These are phyloP conservation scores for Domatiomyces globalis DNA, from an alignment of 2,329 filamentous ascomycete species.

Conservation along the genomic window DNA sequence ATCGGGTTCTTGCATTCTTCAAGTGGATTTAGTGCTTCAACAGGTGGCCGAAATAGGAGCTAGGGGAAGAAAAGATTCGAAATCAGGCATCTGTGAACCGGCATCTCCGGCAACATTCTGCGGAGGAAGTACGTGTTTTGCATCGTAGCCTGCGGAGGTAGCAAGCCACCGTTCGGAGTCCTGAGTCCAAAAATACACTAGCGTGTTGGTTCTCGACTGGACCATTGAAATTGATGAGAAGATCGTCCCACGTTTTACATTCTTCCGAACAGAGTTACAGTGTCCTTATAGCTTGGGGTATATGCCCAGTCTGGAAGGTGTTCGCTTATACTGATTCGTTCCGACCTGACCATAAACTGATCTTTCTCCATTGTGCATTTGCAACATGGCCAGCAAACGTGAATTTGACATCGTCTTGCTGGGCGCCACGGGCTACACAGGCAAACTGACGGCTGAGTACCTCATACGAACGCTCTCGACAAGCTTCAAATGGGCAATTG, in stretches of 20 bases:
- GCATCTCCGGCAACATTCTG: no score
- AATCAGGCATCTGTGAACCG: neutral
- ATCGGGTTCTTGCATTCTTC: no score
- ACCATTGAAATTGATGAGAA: no score
- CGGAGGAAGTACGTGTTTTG: neutral
- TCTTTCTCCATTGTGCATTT: neutral
- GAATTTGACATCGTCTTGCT: conserved; percentile 53
- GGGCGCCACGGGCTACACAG: conserved; percentile 70
- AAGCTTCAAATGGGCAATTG: conserved; percentile 71
- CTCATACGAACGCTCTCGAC: conserved; percentile 56
- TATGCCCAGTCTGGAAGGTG: no score
- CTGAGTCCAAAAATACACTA: neutral
- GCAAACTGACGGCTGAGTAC: conserved; percentile 60
- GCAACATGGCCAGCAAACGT: conserved; percentile 29
- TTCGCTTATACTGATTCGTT: no score
- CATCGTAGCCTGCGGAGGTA: neutral
- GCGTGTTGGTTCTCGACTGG: no score
- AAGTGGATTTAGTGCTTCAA: no score
- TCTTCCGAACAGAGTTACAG: no score
- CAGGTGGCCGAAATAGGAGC: neutral
- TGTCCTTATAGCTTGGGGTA: no score
- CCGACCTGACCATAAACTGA: no score
- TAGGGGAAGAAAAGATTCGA: neutral
- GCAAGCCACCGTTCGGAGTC: neutral
- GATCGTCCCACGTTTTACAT: no score